Base-by-base conservation (phyloP, 2,329 filamentous ascomycete genomes). In the Chrysoporthe deuterocubensis region DNA sequence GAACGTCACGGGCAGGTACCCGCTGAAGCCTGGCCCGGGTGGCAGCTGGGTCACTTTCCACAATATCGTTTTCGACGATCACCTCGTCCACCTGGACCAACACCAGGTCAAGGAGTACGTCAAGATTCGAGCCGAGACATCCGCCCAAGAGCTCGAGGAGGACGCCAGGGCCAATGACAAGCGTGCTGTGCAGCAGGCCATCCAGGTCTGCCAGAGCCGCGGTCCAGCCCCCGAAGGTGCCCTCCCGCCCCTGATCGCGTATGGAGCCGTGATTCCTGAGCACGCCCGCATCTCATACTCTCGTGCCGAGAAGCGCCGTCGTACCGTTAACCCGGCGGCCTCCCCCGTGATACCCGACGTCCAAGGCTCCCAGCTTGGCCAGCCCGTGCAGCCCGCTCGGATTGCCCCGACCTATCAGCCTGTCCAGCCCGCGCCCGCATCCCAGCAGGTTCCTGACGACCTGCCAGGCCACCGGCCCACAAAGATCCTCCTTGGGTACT, bases 41-140 rank as follows among this genome's bases (percentile, higher is more conserved):
- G 87, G 86, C 64, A 89, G 86, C 74, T 90, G 87, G 87, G 86
- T 89, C 34, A 89, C 87, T 0, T 89, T 89, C 71, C 85, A 88
- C 67, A 81, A 85, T 26, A 82, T 89, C 42, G 82, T 88, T 32
- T 89, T 90, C 72, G 83, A 85, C 2, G 75, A 83, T 8, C 86
- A 89, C 67, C 82, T 90, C 0, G 78, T 85, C 16, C 82, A 82
- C 2, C 77, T 89, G 4, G 83, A 86, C 63, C 83, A 89, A 60
- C 81, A 84, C 40, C 83, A 88, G 43, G 76, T 90, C 43, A 90
- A 90, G 72, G 87, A 90, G 72, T 90, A 87, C 67, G 87, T 89
- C 62, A 86, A 86, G 70, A 77, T 89, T 37, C 82, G 85, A 5
- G 76, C 79, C 1, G 82, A 83, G 0, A 57, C 70, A 2, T 67